These are phyloP conservation scores for Fusarium torreyae DNA, from an alignment of 2,329 filamentous ascomycete species.

Conservation along the genomic window DNA sequence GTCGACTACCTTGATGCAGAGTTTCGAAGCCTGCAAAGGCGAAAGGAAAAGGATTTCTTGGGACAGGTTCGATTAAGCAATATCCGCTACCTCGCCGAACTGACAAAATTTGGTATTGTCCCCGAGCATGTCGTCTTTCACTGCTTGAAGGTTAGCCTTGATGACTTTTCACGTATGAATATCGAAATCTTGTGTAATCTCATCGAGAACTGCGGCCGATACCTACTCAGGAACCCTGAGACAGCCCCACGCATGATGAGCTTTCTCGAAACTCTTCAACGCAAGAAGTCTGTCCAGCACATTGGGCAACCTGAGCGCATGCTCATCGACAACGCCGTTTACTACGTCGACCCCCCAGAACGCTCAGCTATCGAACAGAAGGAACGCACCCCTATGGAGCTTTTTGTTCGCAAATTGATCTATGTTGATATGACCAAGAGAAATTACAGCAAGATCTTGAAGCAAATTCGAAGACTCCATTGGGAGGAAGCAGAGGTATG, in stretches of 20 bases:
- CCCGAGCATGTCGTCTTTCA: conserved; percentile 99
- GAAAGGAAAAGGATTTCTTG: conserved; percentile 97
- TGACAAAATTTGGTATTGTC: conserved; percentile 98
- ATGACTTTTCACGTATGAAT: conserved; percentile 99
- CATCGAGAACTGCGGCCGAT: conserved; percentile 95
- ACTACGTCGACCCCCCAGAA: conserved; percentile 96
- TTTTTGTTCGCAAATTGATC: conserved; percentile 92
- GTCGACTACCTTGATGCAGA: conserved; percentile 96
- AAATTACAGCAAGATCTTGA: conserved; percentile 92
- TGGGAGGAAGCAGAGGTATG: conserved; percentile 92
- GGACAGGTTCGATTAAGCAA: conserved; percentile 95
- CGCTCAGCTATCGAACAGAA: conserved; percentile 96
- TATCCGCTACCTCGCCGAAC: conserved; percentile 95
- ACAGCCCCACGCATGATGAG: conserved; percentile 94
- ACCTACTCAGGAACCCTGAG: conserved; percentile 91
- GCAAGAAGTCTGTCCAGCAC: conserved; percentile 96
- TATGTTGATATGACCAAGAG: conserved; percentile 96
- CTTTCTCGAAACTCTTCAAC: conserved; percentile 93
- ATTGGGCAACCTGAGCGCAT: conserved; percentile 96
- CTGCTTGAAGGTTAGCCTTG: conserved; percentile 95
- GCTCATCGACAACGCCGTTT: conserved; percentile 98
- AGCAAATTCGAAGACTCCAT: conserved; percentile 94
- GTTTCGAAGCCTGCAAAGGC: conserved; percentile 94
- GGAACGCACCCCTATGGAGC: conserved; percentile 91
- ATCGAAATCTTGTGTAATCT: conserved; percentile 98